A percentile compares a stretch with the other conserved stretches of the same genome.
These are phyloP conservation scores for Rhynchospora breviuscula DNA, from an alignment of 176 grass and related monocot species.

Conservation along the genomic window DNA sequence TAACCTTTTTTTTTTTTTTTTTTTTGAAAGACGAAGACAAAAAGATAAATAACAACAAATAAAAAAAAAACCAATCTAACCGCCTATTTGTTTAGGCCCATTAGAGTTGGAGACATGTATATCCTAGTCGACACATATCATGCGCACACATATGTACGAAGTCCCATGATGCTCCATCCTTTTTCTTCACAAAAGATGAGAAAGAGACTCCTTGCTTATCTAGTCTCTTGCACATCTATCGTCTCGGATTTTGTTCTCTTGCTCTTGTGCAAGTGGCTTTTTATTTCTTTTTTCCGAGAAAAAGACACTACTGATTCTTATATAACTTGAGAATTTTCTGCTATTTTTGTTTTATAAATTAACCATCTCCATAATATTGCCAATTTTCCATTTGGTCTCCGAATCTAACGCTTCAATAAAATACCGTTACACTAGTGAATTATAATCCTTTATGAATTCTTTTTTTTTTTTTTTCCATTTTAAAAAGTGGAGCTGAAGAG, in stretches of 20 bases:
- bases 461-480: background rate
- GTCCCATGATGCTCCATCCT: background rate
- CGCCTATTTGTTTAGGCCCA: background rate
- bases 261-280: background rate
- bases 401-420: background rate
- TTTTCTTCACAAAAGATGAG: background rate
- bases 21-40: background rate
- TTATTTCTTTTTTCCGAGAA: background rate
- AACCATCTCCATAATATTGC: background rate
- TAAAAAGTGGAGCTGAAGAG: background rate
- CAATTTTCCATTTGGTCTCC: background rate
- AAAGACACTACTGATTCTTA: background rate
- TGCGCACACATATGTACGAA: background rate
- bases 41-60: background rate
- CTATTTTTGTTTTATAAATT: background rate
- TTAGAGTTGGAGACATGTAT: background rate
- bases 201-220: conserved; percentile 4
- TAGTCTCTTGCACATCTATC: background rate
- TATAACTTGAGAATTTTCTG: background rate
- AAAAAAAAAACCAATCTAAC: background rate
- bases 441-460: background rate
- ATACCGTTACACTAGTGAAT: background rate
- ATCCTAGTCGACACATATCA: conserved; percentile 10
- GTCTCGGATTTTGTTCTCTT: background rate
- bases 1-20: background rate